These are phyloP conservation scores for Saccharomyces eubayanus DNA, from an alignment of 805 yeast species.

Conservation along the genomic window DNA sequence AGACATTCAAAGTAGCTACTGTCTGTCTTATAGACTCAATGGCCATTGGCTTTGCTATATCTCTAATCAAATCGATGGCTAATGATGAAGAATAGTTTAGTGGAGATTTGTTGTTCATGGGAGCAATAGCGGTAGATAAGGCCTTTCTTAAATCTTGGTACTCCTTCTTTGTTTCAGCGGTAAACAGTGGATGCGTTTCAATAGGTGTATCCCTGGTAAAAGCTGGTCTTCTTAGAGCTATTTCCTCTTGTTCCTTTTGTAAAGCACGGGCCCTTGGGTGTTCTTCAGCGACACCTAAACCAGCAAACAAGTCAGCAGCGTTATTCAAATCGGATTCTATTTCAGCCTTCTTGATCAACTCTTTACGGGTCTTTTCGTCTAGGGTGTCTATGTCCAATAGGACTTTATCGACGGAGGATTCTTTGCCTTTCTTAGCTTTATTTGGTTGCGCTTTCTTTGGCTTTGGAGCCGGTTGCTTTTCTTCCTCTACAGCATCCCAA, in stretches of 20 bases:
- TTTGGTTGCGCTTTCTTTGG: constrained; percentile 23
- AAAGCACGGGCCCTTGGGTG: constrained; percentile 37
- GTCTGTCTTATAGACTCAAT: constrained; percentile 81
- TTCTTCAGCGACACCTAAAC: constrained; percentile 45
- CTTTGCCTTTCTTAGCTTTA: constrained; percentile 32
- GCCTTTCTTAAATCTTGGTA: constrained; percentile 71
- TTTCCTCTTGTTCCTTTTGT: constrained; percentile 32
- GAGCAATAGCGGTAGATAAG: constrained; percentile 50
- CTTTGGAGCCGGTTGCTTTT: constrained; percentile 27
- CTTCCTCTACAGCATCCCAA: constrained; percentile 83
- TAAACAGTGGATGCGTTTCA: constrained; percentile 69
- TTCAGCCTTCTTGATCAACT: constrained; percentile 72
- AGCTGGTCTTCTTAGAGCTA: constrained; percentile 23
- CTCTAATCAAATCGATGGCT: constrained; percentile 81
- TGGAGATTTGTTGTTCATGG: constrained; percentile 51
- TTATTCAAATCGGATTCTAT: constrained; percentile 78
- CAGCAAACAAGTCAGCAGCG: constrained; percentile 88
- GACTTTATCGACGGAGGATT: constrained; percentile 32
- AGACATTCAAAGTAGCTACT: constrained; percentile 71
- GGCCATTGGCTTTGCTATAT: constrained; percentile 69
- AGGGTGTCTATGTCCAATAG: constrained; percentile 54
- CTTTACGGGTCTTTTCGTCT: constrained; percentile 67
- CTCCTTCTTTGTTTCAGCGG: constrained; percentile 68
- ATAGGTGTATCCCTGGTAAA: constrained; percentile 47
- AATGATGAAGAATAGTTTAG: constrained; percentile 65